phyloP scores from a whole-genome alignment of 2,329 filamentous ascomycete species.

The Pyrenophora seminiperda region DNA sequence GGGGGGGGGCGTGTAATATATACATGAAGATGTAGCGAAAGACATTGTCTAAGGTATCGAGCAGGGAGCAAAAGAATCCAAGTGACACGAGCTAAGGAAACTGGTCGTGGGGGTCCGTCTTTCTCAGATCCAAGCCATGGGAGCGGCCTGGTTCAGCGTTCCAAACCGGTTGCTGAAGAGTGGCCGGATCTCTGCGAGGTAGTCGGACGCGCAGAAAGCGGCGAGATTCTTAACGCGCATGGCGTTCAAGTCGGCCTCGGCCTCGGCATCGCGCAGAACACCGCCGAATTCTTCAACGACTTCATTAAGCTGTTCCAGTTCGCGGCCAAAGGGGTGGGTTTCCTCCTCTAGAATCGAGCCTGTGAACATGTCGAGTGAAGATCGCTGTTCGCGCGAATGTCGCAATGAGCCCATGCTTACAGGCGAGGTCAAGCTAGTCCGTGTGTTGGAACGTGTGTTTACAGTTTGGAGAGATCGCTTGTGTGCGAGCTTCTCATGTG shows the following conservation, averaged over 20 bases:
- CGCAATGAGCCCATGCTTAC: constrained; percentile 59
- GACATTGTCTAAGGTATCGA: constrained; percentile 20
- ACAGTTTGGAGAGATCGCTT: constrained; percentile 63
- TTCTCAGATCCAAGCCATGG: constrained; percentile 46
- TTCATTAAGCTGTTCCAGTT: constrained; percentile 90
- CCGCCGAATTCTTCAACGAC: constrained; percentile 83
- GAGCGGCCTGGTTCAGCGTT: constrained; percentile 23
- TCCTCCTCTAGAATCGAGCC: constrained; percentile 42
- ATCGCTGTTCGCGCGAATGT: constrained; percentile 62
- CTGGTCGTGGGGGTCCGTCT: neutral
- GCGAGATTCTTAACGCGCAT: constrained; percentile 72
- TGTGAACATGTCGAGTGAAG: constrained; percentile 51
- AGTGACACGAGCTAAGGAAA: constrained; percentile 5
- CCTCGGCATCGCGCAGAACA: constrained; percentile 62
- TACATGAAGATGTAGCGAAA: constrained; percentile 20
- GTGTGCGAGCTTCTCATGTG: constrained; percentile 75
- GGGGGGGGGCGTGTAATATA: constrained; percentile 19
- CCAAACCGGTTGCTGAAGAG: constrained; percentile 50
- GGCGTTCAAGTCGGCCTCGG: constrained; percentile 75
- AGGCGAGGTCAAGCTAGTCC: constrained; percentile 32
- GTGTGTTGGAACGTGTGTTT: constrained; percentile 13
- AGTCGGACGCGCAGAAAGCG: constrained; percentile 80
- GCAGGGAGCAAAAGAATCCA: constrained; percentile 10
- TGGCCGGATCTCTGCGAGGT: constrained; percentile 77
- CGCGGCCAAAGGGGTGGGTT: constrained; percentile 80